Base-by-base conservation (phyloP, 2,329 filamentous ascomycete species). In the Paraphaeosphaeria sporulosa region DNA sequence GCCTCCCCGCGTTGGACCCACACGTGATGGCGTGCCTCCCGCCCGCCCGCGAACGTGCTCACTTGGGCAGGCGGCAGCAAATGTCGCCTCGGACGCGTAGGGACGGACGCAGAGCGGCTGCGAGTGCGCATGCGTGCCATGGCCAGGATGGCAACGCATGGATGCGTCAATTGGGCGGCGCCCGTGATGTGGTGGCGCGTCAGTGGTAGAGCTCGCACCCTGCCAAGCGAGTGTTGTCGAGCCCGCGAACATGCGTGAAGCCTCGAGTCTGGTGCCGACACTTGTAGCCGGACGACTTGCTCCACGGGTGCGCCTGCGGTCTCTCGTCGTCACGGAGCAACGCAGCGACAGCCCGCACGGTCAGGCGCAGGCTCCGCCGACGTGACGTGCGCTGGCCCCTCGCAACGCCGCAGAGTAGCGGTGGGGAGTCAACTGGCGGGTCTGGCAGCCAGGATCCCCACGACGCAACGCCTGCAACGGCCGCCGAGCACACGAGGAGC, bases 391-490 rank as follows among this genome's bases (percentile, higher is more conserved):
- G 62, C 58, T 60, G 57, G n/a, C 50, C 42, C 36, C 43, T 44
- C 40, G 25, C 6, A 43, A 17, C 38, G 55, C 40, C 30, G 50
- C 48, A 38, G 64, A 57, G 63, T 58, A 67, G 59, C 44, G 61
- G 40, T 40, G 44, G 53, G 42, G 65, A 64, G 58, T 61, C 70
- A 47, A 57, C 65, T 8, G 61, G 63, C 64, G 63, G 55, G 62
- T 66, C 61, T 62, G 53, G 62, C 59, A 58, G 67, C 71, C 68
- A 62, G 70, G 73, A 73, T 73, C 70, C 71, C 70, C 68, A 63
- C 64, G 63, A 53, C 54, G 64, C 68, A 68, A 61, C 57, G 55
- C 63, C 67, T 66, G 64, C 65, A n/a, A 70, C 62, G 63, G 63
- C 60, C 57, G 63, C 65, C 34, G 36, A 43, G 30, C 32, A 53